Conservation (phyloP, 2,329 filamentous ascomycete genomes). For the Monosporascus sp. region DNA sequence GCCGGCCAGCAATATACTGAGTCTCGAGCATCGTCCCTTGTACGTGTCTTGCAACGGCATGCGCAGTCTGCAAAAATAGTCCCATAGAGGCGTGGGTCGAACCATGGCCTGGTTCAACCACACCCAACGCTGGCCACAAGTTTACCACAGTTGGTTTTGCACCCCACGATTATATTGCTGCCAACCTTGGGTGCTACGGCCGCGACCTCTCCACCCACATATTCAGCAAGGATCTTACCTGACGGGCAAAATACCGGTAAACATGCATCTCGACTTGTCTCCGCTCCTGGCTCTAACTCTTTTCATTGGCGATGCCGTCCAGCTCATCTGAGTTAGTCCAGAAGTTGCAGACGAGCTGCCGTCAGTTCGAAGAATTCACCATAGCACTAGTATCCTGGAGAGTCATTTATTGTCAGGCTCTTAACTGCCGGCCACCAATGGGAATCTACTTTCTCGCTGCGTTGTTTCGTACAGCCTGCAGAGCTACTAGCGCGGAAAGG, state of each 20-base stretch:
- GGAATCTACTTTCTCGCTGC: conserved; percentile 1
- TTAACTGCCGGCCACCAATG: conserved; percentile 9
- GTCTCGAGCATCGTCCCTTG: conserved; percentile 1
- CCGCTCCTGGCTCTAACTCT: not conserved
- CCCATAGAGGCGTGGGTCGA: conserved; percentile 26
- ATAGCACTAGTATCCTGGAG: not conserved
- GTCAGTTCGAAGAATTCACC: not conserved
- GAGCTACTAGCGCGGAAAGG: conserved; percentile 15
- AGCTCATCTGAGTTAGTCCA: not conserved
- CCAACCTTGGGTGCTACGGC: conserved; percentile 22
- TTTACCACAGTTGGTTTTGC: conserved; percentile 15
- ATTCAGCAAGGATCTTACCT: conserved; percentile 7
- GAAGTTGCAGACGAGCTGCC: not conserved
- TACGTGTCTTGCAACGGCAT: conserved; percentile 21
- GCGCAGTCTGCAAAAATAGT: conserved; percentile 21
- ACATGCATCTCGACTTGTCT: not conserved
- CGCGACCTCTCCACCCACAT: conserved; percentile 16
- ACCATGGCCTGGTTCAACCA: conserved; percentile 24
- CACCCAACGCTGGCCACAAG: conserved; percentile 18
- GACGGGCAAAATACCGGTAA: conserved; percentile 4
- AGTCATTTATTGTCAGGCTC: not conserved
- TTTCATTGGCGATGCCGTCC: not conserved
- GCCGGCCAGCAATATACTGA: not conserved
- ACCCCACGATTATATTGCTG: conserved; percentile 25
- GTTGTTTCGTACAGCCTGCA: not conserved